Percentiles rank a stretch among this genome's conserved stretches.
Conservation (phyloP, 2,329 filamentous ascomycete genomes). For the Nemania bipapillata region DNA sequence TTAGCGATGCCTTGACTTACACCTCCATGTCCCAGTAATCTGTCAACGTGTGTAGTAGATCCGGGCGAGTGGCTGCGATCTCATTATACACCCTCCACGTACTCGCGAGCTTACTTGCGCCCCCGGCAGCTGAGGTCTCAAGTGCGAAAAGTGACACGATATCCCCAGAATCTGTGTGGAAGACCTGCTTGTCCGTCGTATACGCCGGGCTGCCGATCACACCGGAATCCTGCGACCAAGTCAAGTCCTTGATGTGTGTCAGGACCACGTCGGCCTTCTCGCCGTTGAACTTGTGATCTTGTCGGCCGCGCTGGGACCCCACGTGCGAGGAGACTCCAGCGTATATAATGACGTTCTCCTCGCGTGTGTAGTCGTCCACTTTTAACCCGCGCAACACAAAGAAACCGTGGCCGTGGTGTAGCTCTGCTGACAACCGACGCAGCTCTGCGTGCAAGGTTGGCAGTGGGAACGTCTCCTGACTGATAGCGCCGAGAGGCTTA, state of each 20-base stretch:
- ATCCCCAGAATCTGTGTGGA: conserved; percentile 70
- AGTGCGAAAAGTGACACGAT: conserved; percentile 68
- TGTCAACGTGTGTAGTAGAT: conserved; percentile 67
- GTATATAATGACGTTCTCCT: conserved; percentile 70
- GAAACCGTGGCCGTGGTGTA: conserved; percentile 70
- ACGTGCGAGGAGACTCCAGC: conserved; percentile 69
- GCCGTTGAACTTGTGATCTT: conserved; percentile 61
- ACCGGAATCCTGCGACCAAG: conserved; percentile 47
- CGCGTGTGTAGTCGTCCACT: conserved; percentile 62
- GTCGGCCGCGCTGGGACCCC: conserved; percentile 63
- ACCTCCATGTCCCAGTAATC: conserved; percentile 63
- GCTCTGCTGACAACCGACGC: conserved; percentile 62
- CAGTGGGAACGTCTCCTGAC: conserved; percentile 65
- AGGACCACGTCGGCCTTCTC: conserved; percentile 64
- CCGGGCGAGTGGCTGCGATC: conserved; percentile 66
- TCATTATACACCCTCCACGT: conserved; percentile 72
- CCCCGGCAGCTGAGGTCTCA: conserved; percentile 63
- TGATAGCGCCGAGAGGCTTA: conserved; percentile 57
- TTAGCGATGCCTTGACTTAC: conserved; percentile 48
- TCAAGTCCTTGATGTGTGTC: conserved; percentile 72
- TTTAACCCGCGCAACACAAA: conserved; percentile 69
- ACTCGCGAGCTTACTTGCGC: conserved; percentile 67
- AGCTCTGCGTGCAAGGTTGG: conserved; percentile 62
- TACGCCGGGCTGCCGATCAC: conserved; percentile 63
- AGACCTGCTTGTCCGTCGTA: conserved; percentile 43